Evolutionary conservation across 2,329 filamentous ascomycete species (phyloP).

Genomic region (Bisporella sp.): DNA sequence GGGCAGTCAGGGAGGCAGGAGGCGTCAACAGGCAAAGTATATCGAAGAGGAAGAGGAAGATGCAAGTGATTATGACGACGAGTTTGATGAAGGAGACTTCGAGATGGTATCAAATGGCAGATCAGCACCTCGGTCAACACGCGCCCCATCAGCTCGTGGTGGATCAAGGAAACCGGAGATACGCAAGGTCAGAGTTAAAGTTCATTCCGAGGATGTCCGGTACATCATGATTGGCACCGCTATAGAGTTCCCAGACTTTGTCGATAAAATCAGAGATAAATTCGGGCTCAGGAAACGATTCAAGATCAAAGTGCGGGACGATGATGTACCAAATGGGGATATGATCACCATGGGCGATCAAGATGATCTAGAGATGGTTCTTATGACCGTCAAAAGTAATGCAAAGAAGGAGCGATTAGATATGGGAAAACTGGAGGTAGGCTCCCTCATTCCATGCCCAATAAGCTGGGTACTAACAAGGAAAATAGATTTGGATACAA

Average conservation of each 20-base stretch:
- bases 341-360: conserved; percentile 98
- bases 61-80: conserved; percentile 64
- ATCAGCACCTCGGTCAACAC: conserved; percentile 33
- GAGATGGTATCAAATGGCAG: conserved; percentile 63
- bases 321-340: conserved; percentile 68
- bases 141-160: conserved; percentile 38
- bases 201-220: conserved; percentile 82
- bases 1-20: conserved; percentile 30
- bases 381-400: conserved; percentile 59
- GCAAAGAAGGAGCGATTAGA: conserved; percentile 71
- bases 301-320: conserved; percentile 84
- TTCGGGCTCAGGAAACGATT: conserved; percentile 72
- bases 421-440: conserved; percentile 91
- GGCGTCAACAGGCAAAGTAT: conserved; percentile 49
- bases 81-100: conserved; percentile 70
- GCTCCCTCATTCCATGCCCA: conserved; percentile 27
- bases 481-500: conserved; percentile 22
- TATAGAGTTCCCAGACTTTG: conserved; percentile 70
- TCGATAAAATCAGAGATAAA: conserved; percentile 76
- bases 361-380: conserved; percentile 87
- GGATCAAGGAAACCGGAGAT: conserved; percentile 58
- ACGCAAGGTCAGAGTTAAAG: conserved; percentile 81
- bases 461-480: conserved; percentile 10
- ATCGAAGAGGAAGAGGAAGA: conserved; percentile 77
- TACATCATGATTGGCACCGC: conserved; percentile 79